phyloP scores from a whole-genome alignment of 2,329 filamentous ascomycete genomes.

The Cladosporium colombiae region DNA sequence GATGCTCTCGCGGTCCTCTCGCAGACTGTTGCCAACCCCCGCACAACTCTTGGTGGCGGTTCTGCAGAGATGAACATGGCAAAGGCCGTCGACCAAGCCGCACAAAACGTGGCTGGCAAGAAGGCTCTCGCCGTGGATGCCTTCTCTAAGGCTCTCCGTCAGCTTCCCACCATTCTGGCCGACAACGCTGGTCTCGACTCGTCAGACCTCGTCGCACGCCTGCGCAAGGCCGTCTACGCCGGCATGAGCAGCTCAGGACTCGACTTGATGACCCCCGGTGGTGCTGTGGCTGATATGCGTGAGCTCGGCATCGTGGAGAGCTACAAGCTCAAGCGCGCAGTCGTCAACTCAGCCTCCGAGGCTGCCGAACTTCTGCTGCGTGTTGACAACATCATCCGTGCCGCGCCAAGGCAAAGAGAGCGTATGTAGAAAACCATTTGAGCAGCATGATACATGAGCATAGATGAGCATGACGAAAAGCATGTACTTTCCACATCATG shows the following conservation, averaged over 20 bases:
- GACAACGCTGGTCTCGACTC: slow-evolving; percentile 97
- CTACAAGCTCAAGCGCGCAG: slow-evolving; percentile 98
- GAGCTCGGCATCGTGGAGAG: slow-evolving; percentile 94
- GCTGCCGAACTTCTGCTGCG: slow-evolving; percentile 92
- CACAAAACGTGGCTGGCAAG: slow-evolving; percentile 94
- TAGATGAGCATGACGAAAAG: slow-evolving; percentile 12
- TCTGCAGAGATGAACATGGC: slow-evolving; percentile 99
- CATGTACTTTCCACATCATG: slow-evolving; percentile 5
- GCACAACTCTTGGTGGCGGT: slow-evolving; percentile 90
- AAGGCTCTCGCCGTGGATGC: slow-evolving; percentile 89
- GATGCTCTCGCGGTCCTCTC: slow-evolving; percentile 95
- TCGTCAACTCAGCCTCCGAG: slow-evolving; percentile 93
- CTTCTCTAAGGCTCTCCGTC: slow-evolving; percentile 84
- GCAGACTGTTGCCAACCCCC: slow-evolving; percentile 91
- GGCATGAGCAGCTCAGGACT: slow-evolving; percentile 90
- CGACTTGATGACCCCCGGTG: slow-evolving; percentile 84
- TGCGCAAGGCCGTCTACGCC: slow-evolving; percentile 92
- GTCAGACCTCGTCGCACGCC: slow-evolving; percentile 84
- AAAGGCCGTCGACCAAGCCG: slow-evolving; percentile 91
- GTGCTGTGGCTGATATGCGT: slow-evolving; percentile 92
- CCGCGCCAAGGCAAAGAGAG: slow-evolving; percentile 80
- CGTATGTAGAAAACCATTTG: slow-evolving; percentile 57
- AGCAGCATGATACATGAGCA: slow-evolving; percentile 20
- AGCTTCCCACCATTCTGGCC: slow-evolving; percentile 92
- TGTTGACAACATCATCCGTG: slow-evolving; percentile 97